Evolutionary conservation across 371 early-diverging fungal genomes (phyloP).

Genomic region (Syncephalastrum monosporum): DNA sequence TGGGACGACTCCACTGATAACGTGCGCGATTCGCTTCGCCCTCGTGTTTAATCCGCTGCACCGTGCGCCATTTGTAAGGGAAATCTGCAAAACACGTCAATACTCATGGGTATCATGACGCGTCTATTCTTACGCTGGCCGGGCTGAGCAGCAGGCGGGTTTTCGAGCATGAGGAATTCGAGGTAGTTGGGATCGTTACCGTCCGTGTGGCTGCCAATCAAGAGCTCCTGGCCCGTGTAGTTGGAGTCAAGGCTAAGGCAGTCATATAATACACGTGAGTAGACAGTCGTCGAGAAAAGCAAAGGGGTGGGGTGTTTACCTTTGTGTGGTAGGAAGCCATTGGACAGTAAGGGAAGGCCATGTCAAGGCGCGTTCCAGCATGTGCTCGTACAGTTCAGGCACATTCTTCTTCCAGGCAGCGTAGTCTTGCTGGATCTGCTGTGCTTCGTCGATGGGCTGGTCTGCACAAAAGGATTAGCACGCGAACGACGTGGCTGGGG

Average conservation of each 20-base stretch:
- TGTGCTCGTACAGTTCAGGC: slow-evolving; percentile 97
- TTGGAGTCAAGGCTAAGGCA: slow-evolving; percentile 63
- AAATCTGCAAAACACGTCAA: neutral
- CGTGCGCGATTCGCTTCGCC: slow-evolving; percentile 96
- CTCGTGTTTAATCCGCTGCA: slow-evolving; percentile 90
- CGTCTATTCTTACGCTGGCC: slow-evolving; percentile 66
- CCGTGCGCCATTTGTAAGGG: slow-evolving; percentile 6
- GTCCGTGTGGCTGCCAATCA: slow-evolving; percentile 97
- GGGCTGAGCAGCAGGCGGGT: slow-evolving; percentile 79
- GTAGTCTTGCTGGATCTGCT: slow-evolving; percentile 89
- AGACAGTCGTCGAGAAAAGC: too few relatives aligned
- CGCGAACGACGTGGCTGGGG: too few relatives aligned
- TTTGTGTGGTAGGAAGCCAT: slow-evolving; percentile 96
- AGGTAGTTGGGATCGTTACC: slow-evolving; percentile 96
- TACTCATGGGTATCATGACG: slow-evolving; percentile 15
- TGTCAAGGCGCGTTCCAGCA: slow-evolving; percentile 96
- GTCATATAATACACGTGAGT: neutral
- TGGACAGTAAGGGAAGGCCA: slow-evolving; percentile 99
- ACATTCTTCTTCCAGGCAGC: slow-evolving; percentile 99
- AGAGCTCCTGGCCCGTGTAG: slow-evolving; percentile 81
- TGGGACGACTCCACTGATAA: slow-evolving; percentile 94
- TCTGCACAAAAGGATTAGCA: neutral
- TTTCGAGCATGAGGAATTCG: slow-evolving; percentile 88
- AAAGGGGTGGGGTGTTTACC: slow-evolving; percentile 49
- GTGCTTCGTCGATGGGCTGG: slow-evolving; percentile 8